Evolutionary conservation across 2,329 filamentous ascomycete species (phyloP), one percentile per base, ranked within the genome.

Genomic region (Tolypocladium inflatum): DNA sequence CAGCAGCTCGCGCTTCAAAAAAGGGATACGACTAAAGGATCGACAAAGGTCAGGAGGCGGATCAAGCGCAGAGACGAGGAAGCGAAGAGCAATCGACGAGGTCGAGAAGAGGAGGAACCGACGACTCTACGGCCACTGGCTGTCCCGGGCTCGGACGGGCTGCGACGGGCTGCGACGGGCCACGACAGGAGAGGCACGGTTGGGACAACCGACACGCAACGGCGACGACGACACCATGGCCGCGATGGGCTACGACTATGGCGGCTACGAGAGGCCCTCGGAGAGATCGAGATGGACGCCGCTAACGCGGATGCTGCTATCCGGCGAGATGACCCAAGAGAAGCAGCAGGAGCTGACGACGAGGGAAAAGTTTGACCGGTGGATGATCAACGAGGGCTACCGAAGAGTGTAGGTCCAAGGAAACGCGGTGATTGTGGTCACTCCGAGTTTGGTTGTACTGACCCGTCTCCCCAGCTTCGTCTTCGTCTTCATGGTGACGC

Each of bases 311-410:
- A 90, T 93, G 87, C 76, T 94, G 70, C 81, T 92, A 70, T 91
- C 89, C 58, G 89, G 89, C 55, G 88, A 91, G 76, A 88, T 92
- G 83, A 90, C 85, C 57, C 85, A 86, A 66, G 87, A 91, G 69
- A 82, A 78, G 67, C 85, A 88, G 64, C 85, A 85, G 69, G 81
- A 86, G 58, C 76, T 93, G 65, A 84, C 83, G 30, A 73, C 82
- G 62, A 81, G 83, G 67, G 88, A 93, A 71, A 88, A 83, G 70
- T 88, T 93, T 68, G 87, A 92, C 71, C 80, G 86, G 63, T 94
- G 90, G 90, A 92, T 94, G 89, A 87, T 93, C 61, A 93, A 93
- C 70, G 90, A 93, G 70, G 90, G 90, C 60, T 91, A 91, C 71
- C 81, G 88, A 70, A 80, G 88, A 83, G 80, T 93, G 84, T 91